Evolutionary conservation across 2,329 filamentous ascomycete genomes (phyloP), one percentile per base, ranked within the genome.

Genomic region (Metarhizium sp.): DNA sequence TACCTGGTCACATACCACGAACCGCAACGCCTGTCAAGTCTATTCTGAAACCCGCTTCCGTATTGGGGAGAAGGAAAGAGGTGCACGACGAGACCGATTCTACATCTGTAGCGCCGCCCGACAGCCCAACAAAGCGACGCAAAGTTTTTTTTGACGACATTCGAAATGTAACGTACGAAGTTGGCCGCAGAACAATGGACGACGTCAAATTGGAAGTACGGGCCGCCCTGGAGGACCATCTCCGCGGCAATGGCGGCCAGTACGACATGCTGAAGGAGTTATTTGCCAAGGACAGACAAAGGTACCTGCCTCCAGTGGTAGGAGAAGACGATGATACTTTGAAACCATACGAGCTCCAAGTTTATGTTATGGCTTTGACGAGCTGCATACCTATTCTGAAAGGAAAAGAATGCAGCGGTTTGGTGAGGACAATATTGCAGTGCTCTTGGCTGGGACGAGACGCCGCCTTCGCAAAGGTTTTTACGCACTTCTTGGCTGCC

Each of bases 391-490:
- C 82, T n/a, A 73, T 82, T 40, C 71, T 88, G 36, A 75, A 75
- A 58, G 78, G 80, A 60, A 79, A 77, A 65, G 77, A 76, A 34
- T 86, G 81, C 64, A 76, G 79, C 25, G 78, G 78, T 4, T 71
- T 88, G 32, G 77, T 87, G 56, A 76, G 75, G 61, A 75, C 74
- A 52, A 73, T 87, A 8, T 70, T 87, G n/a, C 72, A 75, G 53
- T 84, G 79, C 65, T 78, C 80, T 38, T 88, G 85, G 85, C 72
- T 86, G 40, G 84, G 81, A 10, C 78, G 83, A 55, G 82, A 86
- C 58, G 79, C 82, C 32, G 74, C 77, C 40, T 90, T 90, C 64
- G 77, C 84, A 55, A 81, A 81, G 62, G 80, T 82, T 52, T 91
- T 88, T 66, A 77, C 80, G 55, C 78, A 84, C 63, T 87, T 90